phyloP scores from a whole-genome alignment of 345 rosid species.

The Citrus medica region DNA sequence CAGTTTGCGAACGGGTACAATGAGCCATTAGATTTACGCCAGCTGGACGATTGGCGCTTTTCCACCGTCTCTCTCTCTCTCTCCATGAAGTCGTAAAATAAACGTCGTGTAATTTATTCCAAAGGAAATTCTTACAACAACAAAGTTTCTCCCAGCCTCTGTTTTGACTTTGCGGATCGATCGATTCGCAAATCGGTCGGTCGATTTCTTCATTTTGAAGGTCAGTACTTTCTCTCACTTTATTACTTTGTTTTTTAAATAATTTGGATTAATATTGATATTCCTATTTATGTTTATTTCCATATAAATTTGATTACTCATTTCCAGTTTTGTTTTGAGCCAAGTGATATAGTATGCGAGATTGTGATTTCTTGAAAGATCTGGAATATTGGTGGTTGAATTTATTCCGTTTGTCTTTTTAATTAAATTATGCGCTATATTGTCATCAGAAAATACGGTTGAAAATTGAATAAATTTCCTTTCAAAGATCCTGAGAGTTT shows the following conservation, averaged over 20 bases:
- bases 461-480: not conserved
- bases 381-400: conserved; percentile 17
- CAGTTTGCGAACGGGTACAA: not conserved
- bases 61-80: too few species aligned
- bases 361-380: conserved; percentile 27
- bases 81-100: not conserved
- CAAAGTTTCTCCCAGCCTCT: not conserved
- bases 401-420: not conserved
- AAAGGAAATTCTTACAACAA: not conserved
- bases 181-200: conserved; percentile 19
- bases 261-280: not conserved
- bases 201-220: conserved; percentile 17
- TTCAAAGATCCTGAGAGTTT: not conserved
- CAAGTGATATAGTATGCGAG: not conserved
- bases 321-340: not conserved
- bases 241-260: not conserved
- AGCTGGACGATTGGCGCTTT: not conserved
- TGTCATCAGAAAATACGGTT: not conserved
- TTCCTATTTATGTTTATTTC: not conserved
- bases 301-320: not conserved
- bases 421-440: not conserved
- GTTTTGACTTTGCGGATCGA: conserved; percentile 8
- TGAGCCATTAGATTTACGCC: not conserved
- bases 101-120: not conserved
- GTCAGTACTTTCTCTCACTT: conserved; percentile 12